Evolutionary conservation across 495 filamentous ascomycete genomes (phyloP).

Genomic region (Aspergillus olivimuriae): DNA sequence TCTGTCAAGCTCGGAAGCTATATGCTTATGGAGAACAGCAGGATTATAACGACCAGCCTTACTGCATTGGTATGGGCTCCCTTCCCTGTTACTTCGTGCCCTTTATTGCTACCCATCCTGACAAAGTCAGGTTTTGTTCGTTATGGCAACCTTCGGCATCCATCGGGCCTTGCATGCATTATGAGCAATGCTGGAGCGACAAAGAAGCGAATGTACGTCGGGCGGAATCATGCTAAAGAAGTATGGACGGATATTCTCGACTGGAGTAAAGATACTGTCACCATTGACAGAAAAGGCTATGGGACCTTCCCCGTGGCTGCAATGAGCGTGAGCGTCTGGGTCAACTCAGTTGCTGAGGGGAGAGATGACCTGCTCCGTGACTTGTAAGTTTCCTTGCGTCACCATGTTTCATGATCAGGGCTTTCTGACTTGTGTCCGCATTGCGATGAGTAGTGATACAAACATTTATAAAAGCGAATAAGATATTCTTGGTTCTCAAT

Average conservation of each 20-base stretch:
- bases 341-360: slow-evolving; percentile 48
- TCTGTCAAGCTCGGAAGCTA: slow-evolving; percentile 58
- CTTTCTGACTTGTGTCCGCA: background rate
- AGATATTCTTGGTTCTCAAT: no score
- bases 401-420: no score
- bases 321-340: slow-evolving; percentile 55
- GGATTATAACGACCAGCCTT: slow-evolving; percentile 60
- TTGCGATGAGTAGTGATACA: background rate
- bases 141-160: slow-evolving; percentile 47
- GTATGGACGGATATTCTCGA: slow-evolving; percentile 57
- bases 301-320: slow-evolving; percentile 47
- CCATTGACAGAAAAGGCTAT: slow-evolving; percentile 50
- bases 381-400: slow-evolving; percentile 23
- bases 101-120: slow-evolving; percentile 6
- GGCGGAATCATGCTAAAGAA: slow-evolving; percentile 48
- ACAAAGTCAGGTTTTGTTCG: slow-evolving; percentile 51
- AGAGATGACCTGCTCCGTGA: slow-evolving; percentile 36
- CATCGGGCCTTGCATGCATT: slow-evolving; percentile 51
- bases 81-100: background rate
- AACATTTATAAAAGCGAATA: background rate
- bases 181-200: slow-evolving; percentile 46
- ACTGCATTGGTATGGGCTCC: slow-evolving; percentile 52
- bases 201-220: slow-evolving; percentile 57
- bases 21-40: slow-evolving; percentile 63
- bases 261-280: slow-evolving; percentile 36